Conservation (phyloP, 2,329 filamentous ascomycete genomes). For the Exophiala sp. region DNA sequence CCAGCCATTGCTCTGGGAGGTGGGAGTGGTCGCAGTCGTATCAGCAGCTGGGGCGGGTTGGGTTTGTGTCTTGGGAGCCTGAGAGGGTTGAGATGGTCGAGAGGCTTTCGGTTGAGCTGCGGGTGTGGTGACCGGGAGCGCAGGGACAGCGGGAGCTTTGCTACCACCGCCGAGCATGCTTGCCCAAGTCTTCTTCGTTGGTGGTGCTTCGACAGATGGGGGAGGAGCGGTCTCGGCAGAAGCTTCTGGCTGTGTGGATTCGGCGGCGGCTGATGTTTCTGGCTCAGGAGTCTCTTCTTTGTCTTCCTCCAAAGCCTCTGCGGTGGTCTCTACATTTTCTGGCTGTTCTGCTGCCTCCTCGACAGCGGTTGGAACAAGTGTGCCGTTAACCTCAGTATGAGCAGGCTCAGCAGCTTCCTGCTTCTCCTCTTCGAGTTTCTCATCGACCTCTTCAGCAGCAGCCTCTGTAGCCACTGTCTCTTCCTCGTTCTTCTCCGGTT, state of each 20-base stretch:
- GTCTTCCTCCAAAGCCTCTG: slow-evolving; percentile 13
- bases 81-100: slow-evolving; percentile 33
- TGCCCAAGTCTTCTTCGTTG: slow-evolving; percentile 59
- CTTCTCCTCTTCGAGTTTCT: slow-evolving; percentile 66
- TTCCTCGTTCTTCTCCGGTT: slow-evolving; percentile 41
- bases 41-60: slow-evolving; percentile 34
- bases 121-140: slow-evolving; percentile 36
- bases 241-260: slow-evolving; percentile 51
- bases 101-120: slow-evolving; percentile 35
- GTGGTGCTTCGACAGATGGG: slow-evolving; percentile 50
- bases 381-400: slow-evolving; percentile 43
- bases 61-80: slow-evolving; percentile 33
- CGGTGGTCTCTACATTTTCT: slow-evolving; percentile 14
- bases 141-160: slow-evolving; percentile 40
- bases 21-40: slow-evolving; percentile 34
- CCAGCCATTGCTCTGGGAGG: slow-evolving; percentile 61
- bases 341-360: slow-evolving; percentile 37
- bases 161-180: slow-evolving; percentile 48
- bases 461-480: slow-evolving; percentile 35
- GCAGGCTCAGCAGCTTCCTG: slow-evolving; percentile 36
- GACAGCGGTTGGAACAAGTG: slow-evolving; percentile 37
- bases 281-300: slow-evolving; percentile 56
- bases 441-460: slow-evolving; percentile 59
- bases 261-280: slow-evolving; percentile 11
- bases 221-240: slow-evolving; percentile 44